Conservation (phyloP, 495 filamentous ascomycete species). For the Tuber brumale region DNA sequence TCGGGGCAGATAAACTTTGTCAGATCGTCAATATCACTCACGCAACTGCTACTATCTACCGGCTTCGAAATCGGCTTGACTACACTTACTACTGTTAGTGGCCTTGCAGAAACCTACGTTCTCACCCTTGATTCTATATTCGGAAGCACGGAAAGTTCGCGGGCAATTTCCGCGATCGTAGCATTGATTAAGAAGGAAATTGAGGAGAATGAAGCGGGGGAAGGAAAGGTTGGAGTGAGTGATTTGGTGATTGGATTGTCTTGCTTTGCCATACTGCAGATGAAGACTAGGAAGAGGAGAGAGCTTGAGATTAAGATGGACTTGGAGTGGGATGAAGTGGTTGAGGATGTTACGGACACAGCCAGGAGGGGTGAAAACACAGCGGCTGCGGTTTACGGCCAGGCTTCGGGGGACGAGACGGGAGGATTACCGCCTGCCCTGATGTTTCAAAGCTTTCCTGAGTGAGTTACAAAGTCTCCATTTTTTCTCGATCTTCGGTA, state of each 20-base stretch:
- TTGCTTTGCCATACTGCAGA: constrained; percentile 65
- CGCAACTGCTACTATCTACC: constrained; percentile 45
- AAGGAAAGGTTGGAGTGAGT: constrained; percentile 59
- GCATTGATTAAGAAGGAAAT: constrained; percentile 67
- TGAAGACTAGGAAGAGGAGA: constrained; percentile 57
- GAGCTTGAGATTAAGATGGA: constrained; percentile 57
- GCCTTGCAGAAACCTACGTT: constrained; percentile 60
- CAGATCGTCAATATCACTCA: constrained; percentile 40
- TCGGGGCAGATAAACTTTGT: constrained; percentile 31
- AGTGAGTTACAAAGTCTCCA: constrained; percentile 18
- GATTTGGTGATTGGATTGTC: constrained; percentile 63
- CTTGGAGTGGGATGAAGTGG: constrained; percentile 72
- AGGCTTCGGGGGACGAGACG: constrained; percentile 28
- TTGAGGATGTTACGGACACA: constrained; percentile 49
- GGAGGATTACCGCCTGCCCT: constrained; percentile 30
- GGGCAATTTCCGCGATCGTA: constrained; percentile 73
- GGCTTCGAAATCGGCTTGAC: constrained; percentile 66
- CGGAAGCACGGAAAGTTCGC: constrained; percentile 69
- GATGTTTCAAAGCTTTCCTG: constrained; percentile 36
- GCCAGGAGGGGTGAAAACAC: constrained; percentile 56
- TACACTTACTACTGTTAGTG: constrained; percentile 55
- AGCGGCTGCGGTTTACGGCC: constrained; percentile 45
- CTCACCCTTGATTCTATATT: constrained; percentile 66
- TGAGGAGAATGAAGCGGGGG: constrained; percentile 53
- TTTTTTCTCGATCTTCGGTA: not conserved